These are phyloP conservation scores for Alternaria atra DNA, from an alignment of 2,329 filamentous ascomycete species.

Conservation along the genomic window DNA sequence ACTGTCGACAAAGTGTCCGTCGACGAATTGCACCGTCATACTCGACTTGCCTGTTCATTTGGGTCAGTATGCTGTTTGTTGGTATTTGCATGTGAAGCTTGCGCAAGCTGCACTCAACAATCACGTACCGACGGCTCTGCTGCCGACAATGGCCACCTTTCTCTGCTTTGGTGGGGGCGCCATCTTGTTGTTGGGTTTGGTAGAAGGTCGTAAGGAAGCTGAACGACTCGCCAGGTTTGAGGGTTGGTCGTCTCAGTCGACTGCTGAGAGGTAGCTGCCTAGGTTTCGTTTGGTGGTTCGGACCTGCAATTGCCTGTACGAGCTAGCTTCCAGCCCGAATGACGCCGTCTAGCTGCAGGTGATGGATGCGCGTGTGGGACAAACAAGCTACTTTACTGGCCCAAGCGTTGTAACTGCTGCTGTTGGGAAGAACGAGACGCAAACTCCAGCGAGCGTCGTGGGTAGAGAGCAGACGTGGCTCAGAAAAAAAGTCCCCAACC, in stretches of 20 bases:
- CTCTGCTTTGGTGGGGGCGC: constrained; percentile 78
- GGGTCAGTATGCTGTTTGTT: constrained; percentile 26
- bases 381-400: constrained; percentile 8
- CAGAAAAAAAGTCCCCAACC: constrained; percentile 6
- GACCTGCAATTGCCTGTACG: constrained; percentile 30
- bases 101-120: constrained; percentile 18
- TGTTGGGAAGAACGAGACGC: neutral
- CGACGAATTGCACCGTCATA: constrained; percentile 94
- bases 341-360: constrained; percentile 35
- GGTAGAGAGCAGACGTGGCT: constrained; percentile 1
- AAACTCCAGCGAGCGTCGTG: neutral
- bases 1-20: constrained; percentile 97
- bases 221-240: constrained; percentile 37
- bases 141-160: constrained; percentile 96
- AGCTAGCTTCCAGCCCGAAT: constrained; percentile 32
- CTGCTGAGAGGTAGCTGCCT: constrained; percentile 34
- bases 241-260: constrained; percentile 26
- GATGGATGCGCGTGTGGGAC: constrained; percentile 19
- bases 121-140: constrained; percentile 82
- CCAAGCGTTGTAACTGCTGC: neutral
- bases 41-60: constrained; percentile 84
- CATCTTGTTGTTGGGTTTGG: constrained; percentile 58
- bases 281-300: constrained; percentile 27
- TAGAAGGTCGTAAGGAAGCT: constrained; percentile 21
- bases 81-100: constrained; percentile 22